Evolutionary conservation across 1,139 yeast genomes (phyloP), one percentile per base, ranked within the genome.

Genomic region (Lodderomyces beijingensis): DNA sequence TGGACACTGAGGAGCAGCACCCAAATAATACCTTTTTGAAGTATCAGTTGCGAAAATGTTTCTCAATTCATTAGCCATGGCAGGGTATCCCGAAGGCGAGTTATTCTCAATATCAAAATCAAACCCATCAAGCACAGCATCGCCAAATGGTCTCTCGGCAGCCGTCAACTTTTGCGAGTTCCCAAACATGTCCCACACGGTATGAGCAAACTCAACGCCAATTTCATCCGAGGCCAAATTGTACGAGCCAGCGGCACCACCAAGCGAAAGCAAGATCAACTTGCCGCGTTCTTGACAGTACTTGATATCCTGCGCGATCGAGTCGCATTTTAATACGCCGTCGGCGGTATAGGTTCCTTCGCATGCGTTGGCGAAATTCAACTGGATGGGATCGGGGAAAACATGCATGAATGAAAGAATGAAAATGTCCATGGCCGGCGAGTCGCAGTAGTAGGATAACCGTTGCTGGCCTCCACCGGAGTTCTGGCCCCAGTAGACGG

Each of bases 1-100:
- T 13, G 81, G 84, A 65, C 97, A 89, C 65, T 89, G 97, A 17
- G 97, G 97, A 43, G 97, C 95, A 42, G 96, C 96, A 34, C 95
- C 77, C 31, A 89, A 64, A 56, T 84, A 88, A 62, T 84, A 89
- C 11, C 58, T 50, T 55, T 75, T 80, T 14, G 83, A 66, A 16
- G 66, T 28, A 47, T 79, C 80, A 15, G 62, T 53, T 13, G 62
- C 62, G 48, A 74, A 86, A 40, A 74, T 63, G 10, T 53, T 47
- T 63, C 91, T 79, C 48, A 89, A 68, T 39, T 69, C 69, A 8
- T 55, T 67, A 16, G 77, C 86, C 39, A 81, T 59, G 21, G 86
- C 81, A 33, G 73, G 73, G 42, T 75, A 75, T 17, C 89, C 89
- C 3, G 62, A 57, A 34, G 62, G 61, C 28, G 57, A 50, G 37